Base-by-base conservation (phyloP, 495 filamentous ascomycete genomes). In the Polyplosphaeria fusca region DNA sequence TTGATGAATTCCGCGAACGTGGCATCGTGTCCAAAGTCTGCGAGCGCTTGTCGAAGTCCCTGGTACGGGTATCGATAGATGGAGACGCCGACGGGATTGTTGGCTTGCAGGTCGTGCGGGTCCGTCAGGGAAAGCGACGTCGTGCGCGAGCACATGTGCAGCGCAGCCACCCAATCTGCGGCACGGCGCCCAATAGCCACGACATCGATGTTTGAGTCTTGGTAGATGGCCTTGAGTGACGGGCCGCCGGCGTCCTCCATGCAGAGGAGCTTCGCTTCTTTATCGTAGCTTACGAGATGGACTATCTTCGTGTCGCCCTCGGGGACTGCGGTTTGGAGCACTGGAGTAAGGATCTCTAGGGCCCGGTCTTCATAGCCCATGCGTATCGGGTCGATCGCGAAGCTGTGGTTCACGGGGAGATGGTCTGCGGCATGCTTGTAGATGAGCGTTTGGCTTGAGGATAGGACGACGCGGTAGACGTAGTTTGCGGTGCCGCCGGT, bases 391-490 rank as follows among this genome's bases (percentile, higher is more conserved):
- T 68, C 56, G 22, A 71, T 65, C 20, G 67, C 53, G 38, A 69
- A 61, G 20, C 24, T 24, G 5, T 39, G 12, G 22, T 57, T 59
- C 14, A 48, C 28, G 16, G 45, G 52, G 20, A 73, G 39, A 47
- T 66, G 71, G 9, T 70, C 65, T 23, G 64, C 68, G 43, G 68
- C 68, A 50, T 73, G 70, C 40, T 73, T 73, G 38, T 70, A 57
- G 44, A 73, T 68, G 25, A 54, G 28, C 13, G 56, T 46, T 13
- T n/a, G 26, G 44, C 45, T 60, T 20, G 51, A 9, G 16, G 27
- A n/a, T 4, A 43, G 47, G 14, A 20, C 55, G 16, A 67, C 28
- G 25, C 70, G 70, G 48, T 48, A 73, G 41, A 69, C 62, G 52
- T 61, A 70, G 52, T 73, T 73, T 18, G 63, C 68, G 40, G 40